Percentiles rank a stretch among this genome's conserved stretches.
Conservation (phyloP, 2,329 filamentous ascomycete species). For the Alternaria novae-zelandiae region DNA sequence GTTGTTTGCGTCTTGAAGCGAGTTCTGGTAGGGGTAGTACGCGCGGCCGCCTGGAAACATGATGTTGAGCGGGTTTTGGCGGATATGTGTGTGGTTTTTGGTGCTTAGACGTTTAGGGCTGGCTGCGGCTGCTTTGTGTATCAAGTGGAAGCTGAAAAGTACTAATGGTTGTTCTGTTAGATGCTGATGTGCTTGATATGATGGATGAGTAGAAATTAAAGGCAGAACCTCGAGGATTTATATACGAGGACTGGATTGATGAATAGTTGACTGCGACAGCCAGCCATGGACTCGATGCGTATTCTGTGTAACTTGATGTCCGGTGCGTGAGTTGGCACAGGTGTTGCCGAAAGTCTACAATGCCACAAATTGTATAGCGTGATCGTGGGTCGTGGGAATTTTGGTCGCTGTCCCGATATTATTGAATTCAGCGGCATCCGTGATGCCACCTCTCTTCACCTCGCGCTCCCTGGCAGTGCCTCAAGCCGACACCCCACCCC, state of each 20-base stretch:
- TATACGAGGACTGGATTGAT: neutral
- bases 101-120: neutral
- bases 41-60: slow-evolving; percentile 4
- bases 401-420: neutral
- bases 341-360: neutral
- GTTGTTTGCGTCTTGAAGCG: neutral
- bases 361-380: neutral
- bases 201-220: neutral
- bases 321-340: neutral
- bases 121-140: neutral
- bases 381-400: neutral
- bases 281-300: neutral
- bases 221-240: neutral
- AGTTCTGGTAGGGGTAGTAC: neutral
- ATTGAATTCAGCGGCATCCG: neutral
- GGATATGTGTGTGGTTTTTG: neutral
- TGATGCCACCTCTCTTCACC: neutral
- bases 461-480: neutral
- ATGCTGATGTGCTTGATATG: neutral
- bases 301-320: neutral
- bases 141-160: neutral
- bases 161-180: neutral
- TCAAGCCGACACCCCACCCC: neutral
- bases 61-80: neutral
- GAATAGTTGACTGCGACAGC: neutral